phyloP scores from a whole-genome alignment of 768 basidiomycete species.

The Tricholoma hemisulphureum region DNA sequence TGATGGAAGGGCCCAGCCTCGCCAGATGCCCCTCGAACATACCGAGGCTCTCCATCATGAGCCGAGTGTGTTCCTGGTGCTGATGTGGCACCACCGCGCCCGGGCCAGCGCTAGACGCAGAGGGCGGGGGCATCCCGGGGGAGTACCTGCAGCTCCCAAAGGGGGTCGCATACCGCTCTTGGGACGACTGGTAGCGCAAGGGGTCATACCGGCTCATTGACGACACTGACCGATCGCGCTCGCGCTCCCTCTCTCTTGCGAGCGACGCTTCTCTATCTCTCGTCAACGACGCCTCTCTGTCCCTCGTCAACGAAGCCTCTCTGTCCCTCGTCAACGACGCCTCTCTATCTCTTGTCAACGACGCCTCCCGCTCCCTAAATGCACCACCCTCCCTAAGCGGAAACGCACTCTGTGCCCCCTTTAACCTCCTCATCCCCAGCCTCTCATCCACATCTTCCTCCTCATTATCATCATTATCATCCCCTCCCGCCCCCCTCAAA shows the following conservation, averaged over 20 bases:
- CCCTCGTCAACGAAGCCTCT: slow-evolving; percentile 8
- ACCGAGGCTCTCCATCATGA: slow-evolving; percentile 66
- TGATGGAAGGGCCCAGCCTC: slow-evolving; percentile 40
- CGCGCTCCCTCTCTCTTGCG: slow-evolving; percentile 19
- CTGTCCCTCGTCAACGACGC: slow-evolving; percentile 14
- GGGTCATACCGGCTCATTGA: slow-evolving; percentile 19
- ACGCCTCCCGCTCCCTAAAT: slow-evolving; percentile 16
- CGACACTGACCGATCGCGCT: slow-evolving; percentile 18
- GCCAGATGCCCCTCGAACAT: slow-evolving; percentile 69
- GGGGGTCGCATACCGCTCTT: slow-evolving; percentile 26
- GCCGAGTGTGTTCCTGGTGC: slow-evolving; percentile 58
- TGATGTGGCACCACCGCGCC: slow-evolving; percentile 16
- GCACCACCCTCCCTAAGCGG: slow-evolving; percentile 9
- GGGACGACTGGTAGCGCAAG: not conserved
- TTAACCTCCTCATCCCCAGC: not conserved
- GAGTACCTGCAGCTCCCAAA: slow-evolving; percentile 20
- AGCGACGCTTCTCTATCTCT: slow-evolving; percentile 9
- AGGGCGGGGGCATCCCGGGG: not conserved
- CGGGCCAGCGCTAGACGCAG: slow-evolving; percentile 3
- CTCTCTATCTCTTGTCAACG: slow-evolving; percentile 11
- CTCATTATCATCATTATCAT: slow-evolving; percentile 16
- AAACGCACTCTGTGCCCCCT: slow-evolving; percentile 8
- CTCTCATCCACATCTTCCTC: not conserved
- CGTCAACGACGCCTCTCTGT: slow-evolving; percentile 11
- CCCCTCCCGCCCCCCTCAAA: slow-evolving; percentile 23